Evolutionary conservation across 176 grass and related monocot genomes (phyloP).

Genomic region (Dendrocalamus sinicus): DNA sequence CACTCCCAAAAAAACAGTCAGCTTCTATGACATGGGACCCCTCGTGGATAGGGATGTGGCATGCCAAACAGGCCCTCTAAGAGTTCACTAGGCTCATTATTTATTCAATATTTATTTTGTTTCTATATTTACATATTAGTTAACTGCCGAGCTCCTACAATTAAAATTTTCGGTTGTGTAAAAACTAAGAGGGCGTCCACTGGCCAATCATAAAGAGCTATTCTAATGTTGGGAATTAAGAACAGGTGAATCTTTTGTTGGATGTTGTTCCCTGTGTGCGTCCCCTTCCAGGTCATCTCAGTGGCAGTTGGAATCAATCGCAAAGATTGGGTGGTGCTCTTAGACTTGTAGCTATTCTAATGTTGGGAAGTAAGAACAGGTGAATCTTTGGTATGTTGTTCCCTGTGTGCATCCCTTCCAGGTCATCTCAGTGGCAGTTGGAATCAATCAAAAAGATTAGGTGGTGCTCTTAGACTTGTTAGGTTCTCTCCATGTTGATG

Average conservation of each 20-base stretch:
- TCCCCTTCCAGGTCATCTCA: background rate
- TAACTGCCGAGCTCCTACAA: background rate
- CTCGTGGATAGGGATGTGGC: background rate
- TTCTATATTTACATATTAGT: background rate
- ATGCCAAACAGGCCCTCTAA: background rate
- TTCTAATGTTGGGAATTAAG: background rate
- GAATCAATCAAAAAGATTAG: constrained; percentile 32
- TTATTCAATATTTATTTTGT: background rate
- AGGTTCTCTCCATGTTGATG: constrained; percentile 33
- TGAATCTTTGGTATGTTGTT: constrained; percentile 32
- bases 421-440: constrained; percentile 13
- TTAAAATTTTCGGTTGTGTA: background rate
- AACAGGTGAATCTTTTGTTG: constrained; percentile 25
- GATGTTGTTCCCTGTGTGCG: constrained; percentile 4
- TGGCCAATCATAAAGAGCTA: background rate
- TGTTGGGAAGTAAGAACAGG: background rate
- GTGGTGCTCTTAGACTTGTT: background rate
- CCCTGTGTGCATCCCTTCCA: background rate
- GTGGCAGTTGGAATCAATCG: no score
- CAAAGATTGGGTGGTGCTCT: no score
- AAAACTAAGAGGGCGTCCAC: background rate
- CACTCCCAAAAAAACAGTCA: no score
- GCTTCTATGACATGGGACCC: background rate
- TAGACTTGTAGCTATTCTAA: background rate
- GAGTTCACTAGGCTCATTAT: background rate